These are phyloP conservation scores for Tanacetum coccineum DNA, from an alignment of 129 eudicot species.

Conservation along the genomic window DNA sequence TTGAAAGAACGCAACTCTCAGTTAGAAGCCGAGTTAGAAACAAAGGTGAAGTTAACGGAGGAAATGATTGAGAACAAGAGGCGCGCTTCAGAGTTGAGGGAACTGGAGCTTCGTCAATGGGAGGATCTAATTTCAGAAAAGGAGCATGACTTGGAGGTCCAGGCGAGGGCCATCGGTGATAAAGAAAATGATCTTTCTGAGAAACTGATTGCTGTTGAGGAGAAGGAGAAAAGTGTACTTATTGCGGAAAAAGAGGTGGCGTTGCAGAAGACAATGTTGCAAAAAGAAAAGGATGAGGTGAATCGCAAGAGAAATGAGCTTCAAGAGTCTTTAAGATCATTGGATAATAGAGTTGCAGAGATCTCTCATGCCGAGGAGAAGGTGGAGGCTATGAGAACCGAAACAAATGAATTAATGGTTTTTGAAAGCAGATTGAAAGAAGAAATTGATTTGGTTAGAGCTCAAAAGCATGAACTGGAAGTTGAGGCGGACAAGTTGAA, in stretches of 20 bases:
- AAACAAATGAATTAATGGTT: conserved; percentile 62
- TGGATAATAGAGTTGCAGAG: conserved; percentile 53
- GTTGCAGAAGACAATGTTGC: conserved; percentile 39
- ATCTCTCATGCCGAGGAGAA: conserved; percentile 54
- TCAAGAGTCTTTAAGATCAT: conserved; percentile 42
- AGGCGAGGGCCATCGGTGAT: conserved; percentile 46
- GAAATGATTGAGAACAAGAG: conserved; percentile 71
- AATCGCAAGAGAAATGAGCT: conserved; percentile 32
- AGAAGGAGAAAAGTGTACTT: conserved; percentile 46
- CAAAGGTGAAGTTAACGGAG: conserved; percentile 59
- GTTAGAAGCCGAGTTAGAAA: conserved; percentile 64
- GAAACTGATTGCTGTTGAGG: conserved; percentile 41
- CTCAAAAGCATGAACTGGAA: conserved; percentile 68
- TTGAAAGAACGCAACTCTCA: conserved; percentile 44
- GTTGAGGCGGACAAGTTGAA: conserved; percentile 72
- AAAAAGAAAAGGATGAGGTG: conserved; percentile 54
- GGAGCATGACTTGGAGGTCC: conserved; percentile 64
- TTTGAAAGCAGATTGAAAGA: conserved; percentile 75
- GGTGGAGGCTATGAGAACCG: conserved; percentile 62
- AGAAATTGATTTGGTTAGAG: conserved; percentile 78
- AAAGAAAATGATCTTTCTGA: conserved; percentile 62
- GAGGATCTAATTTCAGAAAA: conserved; percentile 66
- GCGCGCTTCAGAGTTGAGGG: conserved; percentile 87
- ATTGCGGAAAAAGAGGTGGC: conserved; percentile 47
- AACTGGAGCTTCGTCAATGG: conserved; percentile 67